phyloP scores from a whole-genome alignment of 1,139 yeast species.

The Kurtzmaniella natalensis region DNA sequence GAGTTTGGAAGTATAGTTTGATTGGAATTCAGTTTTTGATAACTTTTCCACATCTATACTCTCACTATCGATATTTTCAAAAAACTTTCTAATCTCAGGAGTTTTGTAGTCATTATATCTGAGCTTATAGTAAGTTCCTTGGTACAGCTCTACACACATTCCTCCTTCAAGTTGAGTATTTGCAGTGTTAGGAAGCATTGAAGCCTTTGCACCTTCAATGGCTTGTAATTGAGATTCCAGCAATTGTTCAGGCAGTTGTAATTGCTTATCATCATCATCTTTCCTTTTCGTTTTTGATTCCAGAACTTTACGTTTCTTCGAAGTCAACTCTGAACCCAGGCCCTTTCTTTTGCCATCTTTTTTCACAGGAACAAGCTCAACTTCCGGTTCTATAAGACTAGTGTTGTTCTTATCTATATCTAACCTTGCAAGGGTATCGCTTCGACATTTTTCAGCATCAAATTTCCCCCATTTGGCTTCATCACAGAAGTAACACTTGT shows the following conservation, averaged over 20 bases:
- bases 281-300: conserved; percentile 11
- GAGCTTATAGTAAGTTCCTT: conserved; percentile 47
- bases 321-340: conserved; percentile 23
- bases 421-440: conserved; percentile 33
- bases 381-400: conserved; percentile 6
- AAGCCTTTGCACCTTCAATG: no score
- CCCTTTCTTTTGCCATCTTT: conserved; percentile 22
- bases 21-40: conserved; percentile 24
- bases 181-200: conserved; percentile 26
- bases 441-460: conserved; percentile 36
- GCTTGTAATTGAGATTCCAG: background rate
- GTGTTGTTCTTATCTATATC: conserved; percentile 19
- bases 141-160: conserved; percentile 44
- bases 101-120: conserved; percentile 47
- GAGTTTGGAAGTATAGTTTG: conserved; percentile 18
- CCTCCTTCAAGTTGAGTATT: conserved; percentile 40
- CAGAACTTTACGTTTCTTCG: conserved; percentile 19
- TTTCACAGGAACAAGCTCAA: conserved; percentile 5
- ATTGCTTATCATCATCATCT: conserved; percentile 4
- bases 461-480: conserved; percentile 49
- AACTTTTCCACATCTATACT: conserved; percentile 17
- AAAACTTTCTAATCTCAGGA: conserved; percentile 23
- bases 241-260: background rate
- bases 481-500: conserved; percentile 77
- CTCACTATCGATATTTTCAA: conserved; percentile 13